Conservation (phyloP, 495 filamentous ascomycete species). For the Daldinia bambusicola region DNA sequence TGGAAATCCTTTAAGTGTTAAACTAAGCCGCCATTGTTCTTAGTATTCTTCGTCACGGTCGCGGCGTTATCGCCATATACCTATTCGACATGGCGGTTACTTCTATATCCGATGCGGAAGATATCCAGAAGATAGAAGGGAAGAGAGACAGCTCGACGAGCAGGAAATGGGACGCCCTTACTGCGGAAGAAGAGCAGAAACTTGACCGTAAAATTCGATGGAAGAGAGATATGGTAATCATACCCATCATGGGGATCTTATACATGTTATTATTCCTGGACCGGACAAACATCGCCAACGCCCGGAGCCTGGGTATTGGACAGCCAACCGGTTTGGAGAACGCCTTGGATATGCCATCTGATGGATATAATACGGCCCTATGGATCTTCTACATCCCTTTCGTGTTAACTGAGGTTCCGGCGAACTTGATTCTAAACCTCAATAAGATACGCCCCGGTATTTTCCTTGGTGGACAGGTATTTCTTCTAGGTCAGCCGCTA, state of each 20-base stretch:
- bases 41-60: neutral
- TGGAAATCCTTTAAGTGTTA: neutral
- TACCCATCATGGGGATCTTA: constrained; percentile 37
- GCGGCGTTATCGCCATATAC: neutral
- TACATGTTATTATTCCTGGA: constrained; percentile 42
- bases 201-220: constrained; percentile 32
- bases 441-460: constrained; percentile 39
- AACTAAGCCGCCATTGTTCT: neutral
- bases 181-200: constrained; percentile 18
- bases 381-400: constrained; percentile 43
- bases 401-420: constrained; percentile 37
- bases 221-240: constrained; percentile 42
- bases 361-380: constrained; percentile 40
- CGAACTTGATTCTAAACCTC: constrained; percentile 38
- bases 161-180: constrained; percentile 1
- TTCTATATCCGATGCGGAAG: neutral
- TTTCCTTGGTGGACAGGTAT: constrained; percentile 37
- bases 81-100: constrained; percentile 9
- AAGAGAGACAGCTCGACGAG: constrained; percentile 6
- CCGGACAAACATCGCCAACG: constrained; percentile 44
- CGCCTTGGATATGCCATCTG: constrained; percentile 35
- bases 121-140: neutral
- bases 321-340: constrained; percentile 32
- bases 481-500: constrained; percentile 28
- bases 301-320: constrained; percentile 31